Base-by-base conservation (phyloP, 768 basidiomycete species). In the Hydnomerulius pinastri region DNA sequence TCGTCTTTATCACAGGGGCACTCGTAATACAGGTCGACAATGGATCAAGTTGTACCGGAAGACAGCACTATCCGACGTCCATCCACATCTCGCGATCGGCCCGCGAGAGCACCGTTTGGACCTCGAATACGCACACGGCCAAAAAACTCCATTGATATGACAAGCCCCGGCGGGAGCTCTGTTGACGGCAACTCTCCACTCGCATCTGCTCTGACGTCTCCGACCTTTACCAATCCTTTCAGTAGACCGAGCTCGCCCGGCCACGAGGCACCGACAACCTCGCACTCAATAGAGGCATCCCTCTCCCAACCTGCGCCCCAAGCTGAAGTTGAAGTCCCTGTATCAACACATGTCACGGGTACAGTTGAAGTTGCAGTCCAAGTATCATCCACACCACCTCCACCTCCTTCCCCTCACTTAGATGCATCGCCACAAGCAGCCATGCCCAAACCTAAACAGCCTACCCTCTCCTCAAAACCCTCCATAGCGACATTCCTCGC, bases 401-500 rank as follows among this genome's bases (percentile, higher is more conserved):
- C 45, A 21, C 32, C 45, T 39, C 4, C 23, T 29, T 29, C 18
- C 12, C 42, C 42, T 13, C 4, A 18, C 28, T 6, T 28, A 21
- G 9, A 4, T 12, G 11, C 38, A 36, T 58, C 25, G 50, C 58
- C 15, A 55, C 50, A 11, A 46, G 54, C 29, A 36, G 50, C 38
- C 43, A 59, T 54, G 29, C 27, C 30, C 13, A 18, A n/a, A 23
- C n/a, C 29, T 28, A 33, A 43, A 4, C 51, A 52, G 4, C 52
- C 54, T 3, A 17, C 43, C 9, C 8, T 41, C 13, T 27, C 39
- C 6, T 36, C 25, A 24, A 51, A 53, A 40, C 25, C 58, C 1
- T 17, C 51, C 2, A 0, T 50, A 5, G 48, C 71, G 0, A 67
- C 73, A 46, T 66, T 68, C 13, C 3, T 48, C 2, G 11, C 60